Base-by-base conservation (phyloP, 345 rosid genomes). In the Citrus cavaleriei region DNA sequence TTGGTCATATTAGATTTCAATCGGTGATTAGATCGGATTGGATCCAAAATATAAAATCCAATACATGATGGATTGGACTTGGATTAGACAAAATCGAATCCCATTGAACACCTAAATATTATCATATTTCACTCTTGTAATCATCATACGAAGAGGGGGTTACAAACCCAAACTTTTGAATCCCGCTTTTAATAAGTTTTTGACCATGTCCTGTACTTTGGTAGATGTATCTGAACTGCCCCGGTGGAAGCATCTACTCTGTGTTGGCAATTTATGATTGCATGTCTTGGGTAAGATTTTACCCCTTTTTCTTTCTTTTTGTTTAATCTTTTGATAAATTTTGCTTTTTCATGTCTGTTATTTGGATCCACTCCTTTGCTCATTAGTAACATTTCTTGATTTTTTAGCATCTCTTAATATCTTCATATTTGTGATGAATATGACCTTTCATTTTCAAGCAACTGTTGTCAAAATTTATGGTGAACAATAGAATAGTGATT, bases 251-350 rank as follows among this genome's bases (percentile, higher is more conserved):
- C 82, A 89, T 90, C 6, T 92, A 93, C 87, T 89, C 97, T 4
- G 93, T 94, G 74, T 70, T 96, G 87, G 98, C 94, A 68, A 91
- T 94, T 67, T 96, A 96, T 85, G 99, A 96, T 81, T 91, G 98
- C 90, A 94, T 94, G 94, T 94, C 94, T 59, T 94, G 94, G 97
- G 99, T 94, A 85, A 80, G 90, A 79, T 77, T 81, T 71, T 70
- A 71, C 40, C 14, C 1, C 16, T 10, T 24, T 68, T 35, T 55
- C 27, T 65, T 21, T 58, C 46, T 16, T 21, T 42, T 75, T 10
- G 6, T 65, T 42, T 19, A 40, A 38, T 30, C 40, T 10, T 80
- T 57, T 69, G 18, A 13, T 51, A 18, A 0, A 21, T 7, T 72
- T 32, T 12, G 5, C 18, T 34, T 61, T 49, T 40, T 69, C 30